phyloP scores from a whole-genome alignment of 2,329 filamentous ascomycete genomes.

The Akanthomyces dipterigenus region DNA sequence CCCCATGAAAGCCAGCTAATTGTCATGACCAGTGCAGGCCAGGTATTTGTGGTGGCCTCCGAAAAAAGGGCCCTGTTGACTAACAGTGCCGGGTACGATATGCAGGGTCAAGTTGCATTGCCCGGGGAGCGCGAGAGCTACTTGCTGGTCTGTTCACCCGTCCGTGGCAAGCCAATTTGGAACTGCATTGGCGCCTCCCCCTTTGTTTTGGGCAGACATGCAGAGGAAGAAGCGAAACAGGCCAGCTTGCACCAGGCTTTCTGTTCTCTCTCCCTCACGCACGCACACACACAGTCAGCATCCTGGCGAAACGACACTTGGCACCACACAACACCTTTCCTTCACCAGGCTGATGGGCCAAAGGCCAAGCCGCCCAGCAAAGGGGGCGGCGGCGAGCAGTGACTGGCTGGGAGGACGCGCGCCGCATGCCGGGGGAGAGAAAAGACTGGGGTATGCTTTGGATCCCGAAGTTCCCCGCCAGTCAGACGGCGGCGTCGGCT shows the following conservation, averaged over 20 bases:
- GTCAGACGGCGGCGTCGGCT: conserved; percentile 10
- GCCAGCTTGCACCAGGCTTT: not conserved
- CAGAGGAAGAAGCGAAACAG: not conserved
- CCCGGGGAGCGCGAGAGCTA: not conserved
- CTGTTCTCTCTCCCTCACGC: not conserved
- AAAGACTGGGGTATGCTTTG: conserved; percentile 11
- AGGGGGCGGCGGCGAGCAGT: not conserved
- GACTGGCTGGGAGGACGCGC: not conserved
- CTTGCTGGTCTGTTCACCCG: not conserved
- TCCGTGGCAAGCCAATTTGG: not conserved
- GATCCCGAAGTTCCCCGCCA: conserved; percentile 20
- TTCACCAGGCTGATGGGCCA: not conserved
- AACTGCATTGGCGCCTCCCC: not conserved
- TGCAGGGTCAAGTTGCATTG: not conserved
- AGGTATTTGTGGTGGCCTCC: too few relatives aligned
- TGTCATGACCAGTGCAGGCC: too few relatives aligned
- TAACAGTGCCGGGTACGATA: not conserved
- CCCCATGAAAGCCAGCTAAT: too few relatives aligned
- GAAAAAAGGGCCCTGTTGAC: not conserved
- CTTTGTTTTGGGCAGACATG: not conserved
- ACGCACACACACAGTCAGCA: not conserved
- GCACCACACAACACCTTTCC: too few relatives aligned
- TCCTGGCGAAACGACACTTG: not conserved
- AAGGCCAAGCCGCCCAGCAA: not conserved
- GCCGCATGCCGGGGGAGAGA: not conserved